These are phyloP conservation scores for Camellia granthamiana DNA, from an alignment of 148 eudicot genomes.

Conservation along the genomic window DNA sequence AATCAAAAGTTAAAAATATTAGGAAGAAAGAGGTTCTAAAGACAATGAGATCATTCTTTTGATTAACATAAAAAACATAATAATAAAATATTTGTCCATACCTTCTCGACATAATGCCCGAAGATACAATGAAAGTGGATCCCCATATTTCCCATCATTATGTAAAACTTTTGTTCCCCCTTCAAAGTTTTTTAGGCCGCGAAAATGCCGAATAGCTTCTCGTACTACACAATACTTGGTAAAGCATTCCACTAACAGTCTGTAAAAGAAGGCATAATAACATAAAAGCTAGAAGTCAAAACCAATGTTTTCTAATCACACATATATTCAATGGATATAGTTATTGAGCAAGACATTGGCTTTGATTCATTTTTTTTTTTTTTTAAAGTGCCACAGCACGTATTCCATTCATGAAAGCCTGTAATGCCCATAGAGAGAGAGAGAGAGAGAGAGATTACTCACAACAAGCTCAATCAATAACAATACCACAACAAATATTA, in stretches of 20 bases:
- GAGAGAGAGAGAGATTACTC: not conserved
- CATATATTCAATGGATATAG: not conserved
- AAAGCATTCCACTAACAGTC: conserved; percentile 93
- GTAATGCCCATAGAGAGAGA: no score
- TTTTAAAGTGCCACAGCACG: no score
- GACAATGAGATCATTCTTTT: not conserved
- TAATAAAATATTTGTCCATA: conserved; percentile 12
- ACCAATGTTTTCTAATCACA: not conserved
- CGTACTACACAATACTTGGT: conserved; percentile 80
- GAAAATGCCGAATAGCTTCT: conserved; percentile 98
- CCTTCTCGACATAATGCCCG: conserved; percentile 98
- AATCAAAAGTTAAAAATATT: not conserved
- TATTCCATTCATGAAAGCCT: no score
- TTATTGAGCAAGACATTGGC: not conserved
- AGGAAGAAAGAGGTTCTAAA: not conserved
- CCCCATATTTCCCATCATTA: conserved; percentile 76
- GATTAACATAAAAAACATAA: not conserved
- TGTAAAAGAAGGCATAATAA: conserved; percentile 28
- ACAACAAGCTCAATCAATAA: not conserved
- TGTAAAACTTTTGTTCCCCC: conserved; percentile 71
- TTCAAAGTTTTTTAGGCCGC: conserved; percentile 67
- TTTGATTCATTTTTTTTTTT: not conserved
- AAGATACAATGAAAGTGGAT: conserved; percentile 95
- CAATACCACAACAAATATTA: not conserved
- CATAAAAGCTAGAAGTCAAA: conserved; percentile 8